Conservation (phyloP, 805 yeast genomes). For the Yarrowia yakushimensis region DNA sequence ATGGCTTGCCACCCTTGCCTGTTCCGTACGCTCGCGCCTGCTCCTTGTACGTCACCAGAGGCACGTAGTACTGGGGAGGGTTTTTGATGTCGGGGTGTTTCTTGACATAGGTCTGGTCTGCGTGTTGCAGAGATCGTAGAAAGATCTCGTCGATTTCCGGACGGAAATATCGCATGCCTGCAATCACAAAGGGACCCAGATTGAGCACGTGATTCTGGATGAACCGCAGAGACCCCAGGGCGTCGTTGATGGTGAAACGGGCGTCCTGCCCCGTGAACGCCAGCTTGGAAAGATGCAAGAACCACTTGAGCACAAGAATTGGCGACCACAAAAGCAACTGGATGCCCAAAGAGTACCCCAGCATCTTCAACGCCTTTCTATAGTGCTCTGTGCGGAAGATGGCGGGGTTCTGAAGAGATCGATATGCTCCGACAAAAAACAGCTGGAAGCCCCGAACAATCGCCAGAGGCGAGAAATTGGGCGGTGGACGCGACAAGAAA, state of each 20-base stretch:
- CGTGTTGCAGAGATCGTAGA: constrained; percentile 40
- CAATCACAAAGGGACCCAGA: constrained; percentile 42
- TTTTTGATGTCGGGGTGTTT: constrained; percentile 42
- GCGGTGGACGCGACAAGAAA: constrained; percentile 54
- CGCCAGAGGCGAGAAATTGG: constrained; percentile 49
- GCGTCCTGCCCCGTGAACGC: constrained; percentile 13
- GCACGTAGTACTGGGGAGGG: constrained; percentile 31
- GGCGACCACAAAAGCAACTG: constrained; percentile 40
- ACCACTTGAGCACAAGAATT: constrained; percentile 29
- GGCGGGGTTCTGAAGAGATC: constrained; percentile 47
- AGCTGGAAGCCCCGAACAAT: constrained; percentile 54
- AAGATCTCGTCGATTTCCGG: constrained; percentile 45
- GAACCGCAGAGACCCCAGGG: constrained; percentile 34
- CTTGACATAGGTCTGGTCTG: constrained; percentile 40
- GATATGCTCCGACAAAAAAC: constrained; percentile 48
- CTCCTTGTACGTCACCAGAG: background rate
- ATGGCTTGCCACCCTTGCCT: background rate
- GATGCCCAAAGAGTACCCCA: constrained; percentile 41
- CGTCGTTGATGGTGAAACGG: constrained; percentile 26
- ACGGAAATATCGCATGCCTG: constrained; percentile 40
- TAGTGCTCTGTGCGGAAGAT: constrained; percentile 41
- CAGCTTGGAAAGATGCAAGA: constrained; percentile 31
- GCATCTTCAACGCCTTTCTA: constrained; percentile 39
- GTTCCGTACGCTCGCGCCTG: constrained; percentile 3
- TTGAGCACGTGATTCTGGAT: constrained; percentile 43